Percentiles rank a stretch among this genome's conserved stretches.
phyloP scores from a whole-genome alignment of 1,139 yeast species.

The Yamadazyma buinensis region DNA sequence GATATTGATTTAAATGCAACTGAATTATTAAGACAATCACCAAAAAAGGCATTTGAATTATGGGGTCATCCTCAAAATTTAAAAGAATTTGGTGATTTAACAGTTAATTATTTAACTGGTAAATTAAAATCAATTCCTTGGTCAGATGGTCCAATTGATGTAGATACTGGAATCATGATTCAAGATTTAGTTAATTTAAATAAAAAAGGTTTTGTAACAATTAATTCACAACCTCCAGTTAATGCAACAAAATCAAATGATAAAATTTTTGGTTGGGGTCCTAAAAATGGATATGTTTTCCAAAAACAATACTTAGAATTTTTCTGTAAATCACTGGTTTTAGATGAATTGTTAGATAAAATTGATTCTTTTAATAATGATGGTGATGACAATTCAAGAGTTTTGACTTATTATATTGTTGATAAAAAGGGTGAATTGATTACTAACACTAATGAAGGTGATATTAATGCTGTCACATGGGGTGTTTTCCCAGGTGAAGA shows the following conservation, averaged over 20 bases:
- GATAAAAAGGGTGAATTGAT: conserved; percentile 56
- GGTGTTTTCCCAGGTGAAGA: conserved; percentile 94
- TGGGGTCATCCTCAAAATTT: conserved; percentile 79
- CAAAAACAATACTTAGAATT: conserved; percentile 92
- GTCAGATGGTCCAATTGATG: conserved; percentile 87
- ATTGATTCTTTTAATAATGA: conserved; percentile 39
- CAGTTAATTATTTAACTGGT: conserved; percentile 66
- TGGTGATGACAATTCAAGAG: conserved; percentile 34
- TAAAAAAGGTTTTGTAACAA: conserved; percentile 65
- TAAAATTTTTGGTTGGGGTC: conserved; percentile 91
- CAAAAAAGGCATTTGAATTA: conserved; percentile 70
- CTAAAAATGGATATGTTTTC: conserved; percentile 83
- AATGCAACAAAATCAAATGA: conserved; percentile 76
- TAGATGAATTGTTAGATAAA: conserved; percentile 34
- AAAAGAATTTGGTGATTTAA: conserved; percentile 57
- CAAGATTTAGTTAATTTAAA: conserved; percentile 60
- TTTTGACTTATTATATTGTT: conserved; percentile 78
- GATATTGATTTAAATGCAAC: conserved; percentile 79
- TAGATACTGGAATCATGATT: conserved; percentile 67
- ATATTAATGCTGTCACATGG: conserved; percentile 97
- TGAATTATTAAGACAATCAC: conserved; percentile 74
- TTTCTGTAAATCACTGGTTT: conserved; percentile 58
- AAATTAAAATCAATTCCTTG: conserved; percentile 80
- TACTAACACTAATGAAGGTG: conserved; percentile 68
- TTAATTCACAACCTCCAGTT: conserved; percentile 94